Evolutionary conservation across 768 basidiomycete species (phyloP).

Genomic region (Phlebiopsis flavidoalba): DNA sequence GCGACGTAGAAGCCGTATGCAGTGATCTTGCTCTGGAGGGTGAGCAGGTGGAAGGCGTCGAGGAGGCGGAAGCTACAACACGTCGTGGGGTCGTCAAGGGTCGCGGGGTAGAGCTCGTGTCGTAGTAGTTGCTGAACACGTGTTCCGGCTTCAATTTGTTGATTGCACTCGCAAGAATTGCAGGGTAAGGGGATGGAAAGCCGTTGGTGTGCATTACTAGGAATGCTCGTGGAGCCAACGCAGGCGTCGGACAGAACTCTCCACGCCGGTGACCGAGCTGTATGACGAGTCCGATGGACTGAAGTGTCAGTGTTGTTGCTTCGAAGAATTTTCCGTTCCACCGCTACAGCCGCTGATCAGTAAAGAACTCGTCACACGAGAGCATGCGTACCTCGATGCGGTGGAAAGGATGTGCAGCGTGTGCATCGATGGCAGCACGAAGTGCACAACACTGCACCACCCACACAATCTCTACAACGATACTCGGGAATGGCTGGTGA

Average conservation of each 20-base stretch:
- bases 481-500: too few species aligned
- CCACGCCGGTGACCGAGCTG: slow-evolving; percentile 23
- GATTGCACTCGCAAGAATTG: slow-evolving; percentile 21
- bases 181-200: slow-evolving; percentile 19
- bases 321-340: slow-evolving; percentile 16
- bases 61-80: slow-evolving; percentile 5
- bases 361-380: not conserved
- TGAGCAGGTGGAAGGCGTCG: slow-evolving; percentile 6
- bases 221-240: slow-evolving; percentile 2
- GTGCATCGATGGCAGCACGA: slow-evolving; percentile 6
- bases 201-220: slow-evolving; percentile 22
- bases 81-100: slow-evolving; percentile 1
- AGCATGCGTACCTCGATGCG: slow-evolving; percentile 13
- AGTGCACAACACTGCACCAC: not conserved
- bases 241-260: slow-evolving; percentile 7
- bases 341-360: not conserved
- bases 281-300: slow-evolving; percentile 15
- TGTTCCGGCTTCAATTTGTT: not conserved
- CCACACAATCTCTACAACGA: slow-evolving; percentile 3
- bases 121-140: slow-evolving; percentile 16
- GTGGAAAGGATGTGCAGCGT: slow-evolving; percentile 14
- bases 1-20: slow-evolving; percentile 9
- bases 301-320: slow-evolving; percentile 9
- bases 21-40: slow-evolving; percentile 4
- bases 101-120: slow-evolving; percentile 2